A percentile compares a stretch with the other conserved stretches of the same genome.
Conservation (phyloP, 805 yeast genomes). For the Komagataella kurtzmanii region DNA sequence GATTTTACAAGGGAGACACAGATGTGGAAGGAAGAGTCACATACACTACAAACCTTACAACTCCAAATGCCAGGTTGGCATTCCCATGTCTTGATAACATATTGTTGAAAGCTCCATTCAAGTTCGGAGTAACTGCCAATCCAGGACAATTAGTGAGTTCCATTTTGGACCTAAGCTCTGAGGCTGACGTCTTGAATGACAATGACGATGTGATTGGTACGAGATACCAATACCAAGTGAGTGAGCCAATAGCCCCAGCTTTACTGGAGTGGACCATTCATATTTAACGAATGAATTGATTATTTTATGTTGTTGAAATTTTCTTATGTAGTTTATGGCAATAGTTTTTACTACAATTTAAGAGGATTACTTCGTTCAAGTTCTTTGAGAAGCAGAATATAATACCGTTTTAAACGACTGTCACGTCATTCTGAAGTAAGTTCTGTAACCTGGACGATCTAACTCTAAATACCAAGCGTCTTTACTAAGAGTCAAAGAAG, state of each 20-base stretch:
- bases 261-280: neutral
- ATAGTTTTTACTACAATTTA: neutral
- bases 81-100: constrained; percentile 36
- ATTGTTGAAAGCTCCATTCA: neutral
- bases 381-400: neutral
- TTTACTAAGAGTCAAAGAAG: too few relatives aligned
- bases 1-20: constrained; percentile 33
- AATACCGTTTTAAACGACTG: neutral
- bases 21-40: constrained; percentile 22
- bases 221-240: neutral
- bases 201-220: neutral
- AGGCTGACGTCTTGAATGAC: neutral
- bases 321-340: neutral
- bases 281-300: neutral
- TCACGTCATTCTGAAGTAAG: neutral
- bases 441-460: too few relatives aligned
- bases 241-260: neutral
- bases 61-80: constrained; percentile 44
- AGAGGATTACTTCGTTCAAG: neutral
- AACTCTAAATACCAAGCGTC: too few relatives aligned
- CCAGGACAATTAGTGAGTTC: neutral
- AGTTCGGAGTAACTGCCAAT: neutral
- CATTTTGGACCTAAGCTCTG: neutral
- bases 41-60: constrained; percentile 44
- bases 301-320: neutral